These are phyloP conservation scores for Actinomortierella wolfii DNA, from an alignment of 371 early-diverging fungal species.

Conservation along the genomic window DNA sequence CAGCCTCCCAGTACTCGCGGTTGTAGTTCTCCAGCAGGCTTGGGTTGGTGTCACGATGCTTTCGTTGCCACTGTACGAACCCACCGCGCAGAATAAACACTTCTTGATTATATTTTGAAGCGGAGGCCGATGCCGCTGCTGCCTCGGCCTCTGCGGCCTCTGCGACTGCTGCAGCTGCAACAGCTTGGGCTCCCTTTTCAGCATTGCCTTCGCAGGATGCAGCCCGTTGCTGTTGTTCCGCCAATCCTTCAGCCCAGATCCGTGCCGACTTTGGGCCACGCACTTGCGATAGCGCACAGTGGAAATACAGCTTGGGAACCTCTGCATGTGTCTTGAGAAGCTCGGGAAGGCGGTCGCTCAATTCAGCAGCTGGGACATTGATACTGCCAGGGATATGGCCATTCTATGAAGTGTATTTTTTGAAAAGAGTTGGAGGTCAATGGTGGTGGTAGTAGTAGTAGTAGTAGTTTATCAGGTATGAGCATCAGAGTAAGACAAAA, in stretches of 20 bases:
- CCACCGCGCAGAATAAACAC: constrained; percentile 75
- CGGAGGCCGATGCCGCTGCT: constrained; percentile 14
- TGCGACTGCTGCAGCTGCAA: constrained; percentile 3
- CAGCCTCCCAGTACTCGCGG: constrained; percentile 54
- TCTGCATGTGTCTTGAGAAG: constrained; percentile 57
- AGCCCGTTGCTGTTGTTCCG: constrained; percentile 34
- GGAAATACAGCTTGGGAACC: constrained; percentile 77
- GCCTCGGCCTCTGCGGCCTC: constrained; percentile 9
- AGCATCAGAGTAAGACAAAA: not conserved
- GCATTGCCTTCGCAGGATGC: no score
- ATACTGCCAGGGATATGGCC: constrained; percentile 82
- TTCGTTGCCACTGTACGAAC: constrained; percentile 71
- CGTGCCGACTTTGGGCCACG: constrained; percentile 86
- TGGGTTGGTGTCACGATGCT: constrained; percentile 53
- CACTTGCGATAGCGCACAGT: constrained; percentile 86
- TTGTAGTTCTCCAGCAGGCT: constrained; percentile 70
- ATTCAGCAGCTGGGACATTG: constrained; percentile 74
- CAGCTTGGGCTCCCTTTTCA: constrained; percentile 39
- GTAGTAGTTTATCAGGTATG: not conserved
- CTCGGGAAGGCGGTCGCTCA: constrained; percentile 54
- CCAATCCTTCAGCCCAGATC: constrained; percentile 65
- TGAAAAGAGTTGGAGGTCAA: not conserved
- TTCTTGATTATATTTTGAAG: constrained; percentile 42
- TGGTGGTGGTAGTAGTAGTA: not conserved
- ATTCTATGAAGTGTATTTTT: constrained; percentile 50